Evolutionary conservation across 768 basidiomycete species (phyloP).

Genomic region (Hortiboletus flavorubellus): DNA sequence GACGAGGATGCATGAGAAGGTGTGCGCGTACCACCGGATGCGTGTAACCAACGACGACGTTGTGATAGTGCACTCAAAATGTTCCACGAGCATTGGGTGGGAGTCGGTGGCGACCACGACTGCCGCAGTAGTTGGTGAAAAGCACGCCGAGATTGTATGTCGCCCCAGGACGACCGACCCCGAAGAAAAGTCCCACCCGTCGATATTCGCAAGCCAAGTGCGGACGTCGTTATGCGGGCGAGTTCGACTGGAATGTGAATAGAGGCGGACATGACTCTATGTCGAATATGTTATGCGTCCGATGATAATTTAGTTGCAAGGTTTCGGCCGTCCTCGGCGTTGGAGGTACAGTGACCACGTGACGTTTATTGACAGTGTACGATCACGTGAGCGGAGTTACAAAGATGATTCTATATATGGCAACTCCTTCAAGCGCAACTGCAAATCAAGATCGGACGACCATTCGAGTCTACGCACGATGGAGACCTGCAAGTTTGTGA

Average conservation of each 20-base stretch:
- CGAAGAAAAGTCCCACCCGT: background rate
- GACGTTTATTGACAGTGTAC: background rate
- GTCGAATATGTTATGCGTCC: too few relatives aligned
- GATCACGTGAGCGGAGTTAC: conserved; percentile 5
- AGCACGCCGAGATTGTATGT: background rate
- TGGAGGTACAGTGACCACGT: background rate
- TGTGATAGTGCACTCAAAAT: background rate
- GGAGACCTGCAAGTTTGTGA: conserved; percentile 20
- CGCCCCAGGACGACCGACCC: background rate
- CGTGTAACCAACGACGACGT: conserved; percentile 9
- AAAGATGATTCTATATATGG: background rate
- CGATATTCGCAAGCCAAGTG: conserved; percentile 7
- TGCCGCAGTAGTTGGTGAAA: conserved; percentile 10
- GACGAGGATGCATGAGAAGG: background rate
- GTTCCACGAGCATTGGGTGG: background rate
- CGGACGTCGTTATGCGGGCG: background rate
- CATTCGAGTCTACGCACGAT: background rate
- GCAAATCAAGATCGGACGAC: too few relatives aligned
- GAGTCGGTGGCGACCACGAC: background rate
- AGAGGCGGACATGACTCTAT: too few relatives aligned
- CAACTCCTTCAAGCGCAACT: background rate
- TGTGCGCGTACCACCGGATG: conserved; percentile 15
- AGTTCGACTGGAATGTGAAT: conserved; percentile 2
- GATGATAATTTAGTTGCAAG: too few relatives aligned
- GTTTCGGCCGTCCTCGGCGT: too few relatives aligned